Evolutionary conservation across 139 green algal species (phyloP), one percentile per base, ranked within the genome.

Genomic region (Nannochloris sp.): DNA sequence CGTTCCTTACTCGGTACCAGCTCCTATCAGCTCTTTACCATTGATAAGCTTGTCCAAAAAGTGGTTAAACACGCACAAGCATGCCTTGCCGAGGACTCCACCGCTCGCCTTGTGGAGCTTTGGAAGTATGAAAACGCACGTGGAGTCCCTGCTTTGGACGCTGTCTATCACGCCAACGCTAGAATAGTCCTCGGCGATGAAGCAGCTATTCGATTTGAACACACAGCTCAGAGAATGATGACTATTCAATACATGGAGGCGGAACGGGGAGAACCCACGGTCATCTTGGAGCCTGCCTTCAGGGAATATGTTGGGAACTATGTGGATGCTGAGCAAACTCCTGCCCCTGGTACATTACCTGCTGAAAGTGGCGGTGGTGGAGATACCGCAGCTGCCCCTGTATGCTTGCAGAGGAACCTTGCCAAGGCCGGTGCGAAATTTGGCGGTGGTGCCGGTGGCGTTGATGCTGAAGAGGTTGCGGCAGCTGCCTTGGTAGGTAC

Each of bases 51-150:
- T 42, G 33, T 69, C 2, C 19, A 38, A 45, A 93, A 93, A 74
- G 55, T 97, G 3, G 78, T 97, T 23, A 95, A 95, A 73, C 90
- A 97, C 57, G 48, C 82, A 38, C 75, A 82, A 67, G 54, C 68
- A 24, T 45, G 91, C 54, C 64, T 89, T 44, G 33, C 57, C 34
- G 89, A 96, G 9, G 89, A 95, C 8, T 30, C 80, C 25, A 67
- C 57, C 23, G 66, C 42, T 27, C 79, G 85, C 56, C 79, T 96
- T 56, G 54, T 85, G 25, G 74, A 87, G 23, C 70, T 96, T 59
- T 85, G 83, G 71, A 65, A 80, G 7, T 96, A 96, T 54, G 89
- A 96, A 76, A 55, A 61, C 12, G 64, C 72, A 14, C 80, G 87
- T 3, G 45, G 66, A 44, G 32, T 37, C 54, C 27, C 56, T 48